These are phyloP conservation scores for Sugiyamaella castrensis DNA, from an alignment of 1,139 yeast species.

Conservation along the genomic window DNA sequence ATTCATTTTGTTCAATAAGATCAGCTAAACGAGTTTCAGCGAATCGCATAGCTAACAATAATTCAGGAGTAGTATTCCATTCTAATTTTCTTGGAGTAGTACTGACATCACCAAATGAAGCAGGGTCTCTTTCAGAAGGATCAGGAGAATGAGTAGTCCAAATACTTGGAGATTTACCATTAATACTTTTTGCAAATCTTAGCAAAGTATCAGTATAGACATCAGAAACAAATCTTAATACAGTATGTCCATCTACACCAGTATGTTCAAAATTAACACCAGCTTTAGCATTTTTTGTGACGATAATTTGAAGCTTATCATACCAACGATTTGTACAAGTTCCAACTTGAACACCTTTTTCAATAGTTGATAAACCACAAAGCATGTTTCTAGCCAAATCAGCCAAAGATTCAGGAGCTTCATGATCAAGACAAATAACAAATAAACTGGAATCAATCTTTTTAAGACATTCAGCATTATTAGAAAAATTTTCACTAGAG, in stretches of 20 bases:
- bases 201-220: constrained; percentile 87
- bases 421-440: constrained; percentile 77
- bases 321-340: constrained; percentile 96
- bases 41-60: constrained; percentile 76
- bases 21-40: constrained; percentile 90
- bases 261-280: constrained; percentile 95
- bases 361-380: constrained; percentile 77
- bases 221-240: constrained; percentile 80
- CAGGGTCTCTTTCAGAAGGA: constrained; percentile 43
- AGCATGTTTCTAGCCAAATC: constrained; percentile 78
- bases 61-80: constrained; percentile 78
- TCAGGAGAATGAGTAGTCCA: constrained; percentile 58
- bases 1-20: constrained; percentile 85
- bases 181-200: constrained; percentile 80
- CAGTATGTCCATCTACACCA: constrained; percentile 95
- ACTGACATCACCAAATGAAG: constrained; percentile 41
- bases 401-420: constrained; percentile 60
- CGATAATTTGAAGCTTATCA: constrained; percentile 83
- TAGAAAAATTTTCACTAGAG: constrained; percentile 23
- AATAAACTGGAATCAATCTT: constrained; percentile 79
- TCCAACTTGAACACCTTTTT: constrained; percentile 85
- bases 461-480: constrained; percentile 65
- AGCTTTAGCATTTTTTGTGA: constrained; percentile 89
- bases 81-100: constrained; percentile 79
- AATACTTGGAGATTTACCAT: constrained; percentile 73